Conservation (phyloP, 495 filamentous ascomycete species). For the Daldinia decipiens region DNA sequence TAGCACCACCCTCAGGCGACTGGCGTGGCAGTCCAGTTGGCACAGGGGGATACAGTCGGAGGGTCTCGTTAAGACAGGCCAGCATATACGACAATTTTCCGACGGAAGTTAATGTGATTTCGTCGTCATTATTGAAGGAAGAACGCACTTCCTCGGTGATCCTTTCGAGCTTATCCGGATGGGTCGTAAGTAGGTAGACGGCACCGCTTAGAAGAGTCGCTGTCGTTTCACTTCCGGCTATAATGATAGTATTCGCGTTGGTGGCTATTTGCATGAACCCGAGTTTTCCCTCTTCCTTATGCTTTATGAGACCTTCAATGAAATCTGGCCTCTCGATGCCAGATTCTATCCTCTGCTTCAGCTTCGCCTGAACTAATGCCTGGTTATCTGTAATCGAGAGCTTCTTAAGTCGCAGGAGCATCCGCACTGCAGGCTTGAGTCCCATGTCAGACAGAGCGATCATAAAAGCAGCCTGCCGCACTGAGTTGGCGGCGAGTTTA, state of each 20-base stretch:
- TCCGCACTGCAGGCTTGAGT: conserved; percentile 22
- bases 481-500: conserved; percentile 49
- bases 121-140: conserved; percentile 52
- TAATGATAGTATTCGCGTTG: conserved; percentile 45
- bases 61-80: conserved; percentile 61
- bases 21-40: conserved; percentile 58
- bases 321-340: conserved; percentile 51
- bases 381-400: conserved; percentile 42
- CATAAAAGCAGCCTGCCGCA: conserved; percentile 43
- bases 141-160: conserved; percentile 58
- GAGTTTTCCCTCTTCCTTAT: conserved; percentile 49
- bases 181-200: conserved; percentile 57
- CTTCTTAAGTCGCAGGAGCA: conserved; percentile 7
- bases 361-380: conserved; percentile 43
- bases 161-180: conserved; percentile 51
- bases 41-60: conserved; percentile 63
- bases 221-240: conserved; percentile 64
- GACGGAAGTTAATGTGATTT: conserved; percentile 59
- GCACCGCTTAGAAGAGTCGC: conserved; percentile 58
- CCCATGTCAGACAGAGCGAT: conserved; percentile 33
- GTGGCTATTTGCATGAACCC: conserved; percentile 31
- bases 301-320: conserved; percentile 52
- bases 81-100: conserved; percentile 58
- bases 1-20: conserved; percentile 55
- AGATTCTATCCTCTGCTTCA: conserved; percentile 48